Base-by-base conservation (phyloP, 1,139 yeast species). In the Debaryomycetaceae sp. region DNA sequence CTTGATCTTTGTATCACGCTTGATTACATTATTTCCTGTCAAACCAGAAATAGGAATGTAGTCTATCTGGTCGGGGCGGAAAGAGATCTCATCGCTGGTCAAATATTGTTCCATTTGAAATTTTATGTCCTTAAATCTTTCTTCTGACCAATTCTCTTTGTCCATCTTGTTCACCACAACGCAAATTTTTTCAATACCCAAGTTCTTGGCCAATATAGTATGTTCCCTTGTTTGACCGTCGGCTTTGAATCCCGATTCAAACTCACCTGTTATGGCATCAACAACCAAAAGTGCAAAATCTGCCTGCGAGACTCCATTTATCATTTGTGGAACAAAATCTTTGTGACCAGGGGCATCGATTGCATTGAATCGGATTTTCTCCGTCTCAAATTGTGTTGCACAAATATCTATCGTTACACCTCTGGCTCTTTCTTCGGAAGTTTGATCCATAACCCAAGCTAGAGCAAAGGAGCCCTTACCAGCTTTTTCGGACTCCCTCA, bases 361-460 rank as follows among this genome's bases (percentile, higher is more conserved):
- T 27, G 96, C 88, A 0, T 96, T 89, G 63, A 88, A 90, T 43
- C 78, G 69, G 1, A 85, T 77, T 1, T 61, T 64, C 0, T 62
- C 55, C 0, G 97, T 88, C 55, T 86, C 91, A 55, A 95, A 88
- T 41, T 80, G 78, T 33, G 95, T 87, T 27, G 93, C 87, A 54
- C 96, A 87, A 33, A 91, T 85, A 55, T 95, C 98, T 36, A 93
- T 88, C 1, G 99, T 95, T 5, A 95, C 97, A 50, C 99, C 99
- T 51, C 91, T 68, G 6, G 76, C 65, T 55, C 99, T 78, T 65
- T 95, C 99, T 62, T 93, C 99, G 1, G 78, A 70, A 0, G 98
- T 90, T 64, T 91, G 97, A 62, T 95, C 99, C 88, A 93, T 81
- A 9, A 93, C 83, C 99, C 99, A 95, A 0, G 99, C 99, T 44